phyloP scores from a whole-genome alignment of 345 rosid genomes.

The Eucalyptus caleyi region DNA sequence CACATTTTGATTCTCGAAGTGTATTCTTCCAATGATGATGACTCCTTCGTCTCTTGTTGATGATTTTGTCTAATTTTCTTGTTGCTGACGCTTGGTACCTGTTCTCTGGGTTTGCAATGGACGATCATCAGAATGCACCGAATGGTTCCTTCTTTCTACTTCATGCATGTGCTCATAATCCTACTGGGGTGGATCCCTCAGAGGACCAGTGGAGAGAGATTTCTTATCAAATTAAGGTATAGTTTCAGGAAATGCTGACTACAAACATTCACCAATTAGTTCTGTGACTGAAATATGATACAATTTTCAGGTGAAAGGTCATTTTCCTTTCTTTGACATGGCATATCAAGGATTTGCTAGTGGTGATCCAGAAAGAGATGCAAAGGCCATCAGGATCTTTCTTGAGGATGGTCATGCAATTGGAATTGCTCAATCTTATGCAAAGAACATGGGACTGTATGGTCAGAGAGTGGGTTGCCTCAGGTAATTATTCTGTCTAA shows the following conservation, averaged over 20 bases:
- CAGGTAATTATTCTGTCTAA: slow-evolving; percentile 33
- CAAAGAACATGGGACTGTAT: slow-evolving; percentile 97
- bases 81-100: neutral
- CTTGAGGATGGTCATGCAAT: slow-evolving; percentile 83
- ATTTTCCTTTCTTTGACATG: slow-evolving; percentile 94
- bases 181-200: slow-evolving; percentile 94
- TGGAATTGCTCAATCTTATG: slow-evolving; percentile 94
- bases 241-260: neutral
- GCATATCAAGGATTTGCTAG: slow-evolving; percentile 99
- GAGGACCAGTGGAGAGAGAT: slow-evolving; percentile 96
- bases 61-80: neutral
- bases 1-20: neutral
- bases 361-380: slow-evolving; percentile 93
- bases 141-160: slow-evolving; percentile 87
- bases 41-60: neutral
- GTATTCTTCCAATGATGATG: neutral
- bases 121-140: slow-evolving; percentile 57
- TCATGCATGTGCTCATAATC: slow-evolving; percentile 92
- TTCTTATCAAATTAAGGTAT: slow-evolving; percentile 74
- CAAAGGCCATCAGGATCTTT: slow-evolving; percentile 88
- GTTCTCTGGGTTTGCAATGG: neutral
- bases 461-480: slow-evolving; percentile 99
- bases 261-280: neutral
- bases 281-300: neutral
- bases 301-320: slow-evolving; percentile 56